These are phyloP conservation scores for Lycium ferocissimum DNA, from an alignment of 257 asterid genomes.

Conservation along the genomic window DNA sequence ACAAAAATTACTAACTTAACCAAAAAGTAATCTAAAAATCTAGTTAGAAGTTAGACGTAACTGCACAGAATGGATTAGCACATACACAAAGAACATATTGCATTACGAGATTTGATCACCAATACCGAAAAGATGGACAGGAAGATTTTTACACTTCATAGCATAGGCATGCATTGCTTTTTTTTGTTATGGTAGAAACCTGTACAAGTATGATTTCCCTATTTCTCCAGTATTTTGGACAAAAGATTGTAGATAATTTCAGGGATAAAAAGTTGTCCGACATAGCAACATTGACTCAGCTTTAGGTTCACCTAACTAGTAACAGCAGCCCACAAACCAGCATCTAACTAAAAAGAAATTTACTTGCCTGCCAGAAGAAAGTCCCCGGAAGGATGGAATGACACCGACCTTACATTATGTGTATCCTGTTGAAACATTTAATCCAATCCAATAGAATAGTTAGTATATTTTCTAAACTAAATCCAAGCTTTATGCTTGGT, in stretches of 20 bases:
- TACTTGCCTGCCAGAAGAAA: constrained; percentile 80
- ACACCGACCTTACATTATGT: constrained; percentile 73
- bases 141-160: not conserved
- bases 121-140: not conserved
- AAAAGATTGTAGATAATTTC: not conserved
- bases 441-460: constrained; percentile 14
- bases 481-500: constrained; percentile 32
- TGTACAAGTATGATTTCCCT: constrained; percentile 2
- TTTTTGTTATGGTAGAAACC: constrained; percentile 12
- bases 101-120: constrained; percentile 11
- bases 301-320: constrained; percentile 24
- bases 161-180: not conserved
- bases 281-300: not conserved
- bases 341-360: constrained; percentile 31
- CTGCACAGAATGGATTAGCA: constrained; percentile 14
- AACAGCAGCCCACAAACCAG: not conserved
- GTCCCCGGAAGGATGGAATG: constrained; percentile 78
- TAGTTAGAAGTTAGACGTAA: not conserved
- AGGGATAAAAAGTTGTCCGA: not conserved
- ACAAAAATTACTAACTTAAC: not conserved
- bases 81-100: not conserved
- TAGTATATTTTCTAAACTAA: constrained; percentile 13
- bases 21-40: not conserved
- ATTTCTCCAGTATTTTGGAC: constrained; percentile 1
- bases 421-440: constrained; percentile 63